These are phyloP conservation scores for Globisporangium cylindrosporum DNA, from an alignment of 352 stramenopile genomes.

Conservation along the genomic window DNA sequence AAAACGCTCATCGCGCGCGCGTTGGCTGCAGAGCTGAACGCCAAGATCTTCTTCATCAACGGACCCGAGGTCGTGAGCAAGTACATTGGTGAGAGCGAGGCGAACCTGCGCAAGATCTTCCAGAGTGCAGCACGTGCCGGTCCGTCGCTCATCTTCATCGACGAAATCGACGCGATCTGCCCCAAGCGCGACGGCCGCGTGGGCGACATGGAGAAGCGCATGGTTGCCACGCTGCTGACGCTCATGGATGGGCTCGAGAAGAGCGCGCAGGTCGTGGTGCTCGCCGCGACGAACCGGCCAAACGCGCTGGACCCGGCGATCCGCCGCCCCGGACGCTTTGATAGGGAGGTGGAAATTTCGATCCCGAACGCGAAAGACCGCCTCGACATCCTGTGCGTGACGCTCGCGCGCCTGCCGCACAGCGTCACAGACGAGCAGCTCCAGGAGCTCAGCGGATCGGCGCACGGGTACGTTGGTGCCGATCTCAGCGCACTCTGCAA, in stretches of 20 bases:
- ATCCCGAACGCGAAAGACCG: slow-evolving; percentile 93
- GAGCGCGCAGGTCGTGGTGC: slow-evolving; percentile 62
- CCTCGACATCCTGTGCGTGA: slow-evolving; percentile 92
- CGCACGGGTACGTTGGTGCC: slow-evolving; percentile 94
- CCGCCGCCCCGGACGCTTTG: slow-evolving; percentile 93
- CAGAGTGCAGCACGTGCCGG: slow-evolving; percentile 37
- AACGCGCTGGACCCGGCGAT: slow-evolving; percentile 92
- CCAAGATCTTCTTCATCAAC: slow-evolving; percentile 96
- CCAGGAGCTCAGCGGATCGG: slow-evolving; percentile 89
- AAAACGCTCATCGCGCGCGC: slow-evolving; percentile 95
- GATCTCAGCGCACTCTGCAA: slow-evolving; percentile 78
- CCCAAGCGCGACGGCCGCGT: slow-evolving; percentile 77
- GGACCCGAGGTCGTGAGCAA: slow-evolving; percentile 95
- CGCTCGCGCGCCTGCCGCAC: slow-evolving; percentile 87
- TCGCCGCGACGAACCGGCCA: slow-evolving; percentile 85
- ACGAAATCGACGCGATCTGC: slow-evolving; percentile 92
- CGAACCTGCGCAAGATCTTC: slow-evolving; percentile 76
- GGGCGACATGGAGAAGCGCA: slow-evolving; percentile 78
- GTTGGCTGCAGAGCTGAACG: slow-evolving; percentile 90
- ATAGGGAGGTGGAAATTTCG: slow-evolving; percentile 96
- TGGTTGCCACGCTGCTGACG: slow-evolving; percentile 88
- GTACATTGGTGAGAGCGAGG: slow-evolving; percentile 91
- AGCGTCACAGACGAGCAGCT: slow-evolving; percentile 80
- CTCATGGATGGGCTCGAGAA: slow-evolving; percentile 85
- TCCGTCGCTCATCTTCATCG: slow-evolving; percentile 78